Evolutionary conservation across 2,329 filamentous ascomycete species (phyloP).

Genomic region (Monosporascus sp.): DNA sequence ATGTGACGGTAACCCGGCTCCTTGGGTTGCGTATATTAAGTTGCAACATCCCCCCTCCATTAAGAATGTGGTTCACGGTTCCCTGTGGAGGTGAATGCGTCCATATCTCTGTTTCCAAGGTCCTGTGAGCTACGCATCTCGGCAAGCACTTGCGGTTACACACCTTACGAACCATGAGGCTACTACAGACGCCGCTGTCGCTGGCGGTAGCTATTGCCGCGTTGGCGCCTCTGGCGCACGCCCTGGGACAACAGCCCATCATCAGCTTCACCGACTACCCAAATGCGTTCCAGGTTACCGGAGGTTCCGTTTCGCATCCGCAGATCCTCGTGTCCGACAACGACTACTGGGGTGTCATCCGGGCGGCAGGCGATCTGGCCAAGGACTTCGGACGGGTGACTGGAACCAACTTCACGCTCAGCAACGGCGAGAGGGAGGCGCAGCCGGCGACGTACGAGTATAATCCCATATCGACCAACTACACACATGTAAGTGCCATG

Average conservation of each 20-base stretch:
- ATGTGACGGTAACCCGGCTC: not conserved
- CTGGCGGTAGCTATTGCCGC: conserved; percentile 3
- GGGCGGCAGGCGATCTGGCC: conserved; percentile 62
- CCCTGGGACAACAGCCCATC: conserved; percentile 23
- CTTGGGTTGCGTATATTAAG: not conserved
- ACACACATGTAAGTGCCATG: conserved; percentile 35
- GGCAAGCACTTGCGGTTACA: not conserved
- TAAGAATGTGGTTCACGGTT: not conserved
- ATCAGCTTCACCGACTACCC: conserved; percentile 18
- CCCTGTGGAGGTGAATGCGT: not conserved
- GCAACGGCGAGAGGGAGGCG: conserved; percentile 37
- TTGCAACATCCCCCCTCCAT: not conserved
- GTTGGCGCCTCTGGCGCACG: conserved; percentile 7
- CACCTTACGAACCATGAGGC: not conserved
- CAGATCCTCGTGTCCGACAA: conserved; percentile 48
- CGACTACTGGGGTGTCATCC: conserved; percentile 64
- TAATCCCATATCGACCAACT: conserved; percentile 38
- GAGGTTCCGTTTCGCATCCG: conserved; percentile 18
- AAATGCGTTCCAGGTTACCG: conserved; percentile 19
- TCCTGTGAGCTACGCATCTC: not conserved
- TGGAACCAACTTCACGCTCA: conserved; percentile 56
- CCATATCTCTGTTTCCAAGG: not conserved
- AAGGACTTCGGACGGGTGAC: conserved; percentile 67
- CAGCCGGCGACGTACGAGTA: conserved; percentile 36
- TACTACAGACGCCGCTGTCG: not conserved